Percentiles rank a stretch among this genome's conserved stretches.
phyloP scores from a whole-genome alignment of 768 basidiomycete species.

The Boletus rubescentipes region DNA sequence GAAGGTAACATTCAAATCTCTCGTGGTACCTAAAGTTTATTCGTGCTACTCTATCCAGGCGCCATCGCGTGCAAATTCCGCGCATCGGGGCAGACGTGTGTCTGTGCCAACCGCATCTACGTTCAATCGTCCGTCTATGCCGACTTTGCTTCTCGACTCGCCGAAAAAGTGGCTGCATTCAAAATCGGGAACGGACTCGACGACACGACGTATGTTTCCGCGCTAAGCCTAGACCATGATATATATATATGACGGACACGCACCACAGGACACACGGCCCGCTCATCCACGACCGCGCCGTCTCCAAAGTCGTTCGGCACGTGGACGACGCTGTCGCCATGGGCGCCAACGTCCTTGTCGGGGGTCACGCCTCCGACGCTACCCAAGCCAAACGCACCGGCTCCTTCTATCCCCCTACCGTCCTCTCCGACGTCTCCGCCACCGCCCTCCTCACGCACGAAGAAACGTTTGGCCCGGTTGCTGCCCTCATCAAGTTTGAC shows the following conservation, averaged over 20 bases:
- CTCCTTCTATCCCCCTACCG: slow-evolving; percentile 83
- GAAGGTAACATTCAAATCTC: slow-evolving; percentile 47
- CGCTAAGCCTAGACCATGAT: neutral
- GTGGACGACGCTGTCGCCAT: slow-evolving; percentile 82
- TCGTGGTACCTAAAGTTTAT: neutral
- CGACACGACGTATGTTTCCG: slow-evolving; percentile 59
- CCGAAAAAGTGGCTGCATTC: slow-evolving; percentile 78
- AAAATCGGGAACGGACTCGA: slow-evolving; percentile 89
- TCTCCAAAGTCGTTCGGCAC: slow-evolving; percentile 84
- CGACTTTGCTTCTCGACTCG: slow-evolving; percentile 85
- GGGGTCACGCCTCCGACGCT: slow-evolving; percentile 69
- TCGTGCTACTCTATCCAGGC: slow-evolving; percentile 38
- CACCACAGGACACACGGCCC: slow-evolving; percentile 84
- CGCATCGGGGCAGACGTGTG: slow-evolving; percentile 76
- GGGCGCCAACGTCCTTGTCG: slow-evolving; percentile 87
- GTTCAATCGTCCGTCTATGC: slow-evolving; percentile 92
- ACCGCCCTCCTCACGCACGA: slow-evolving; percentile 68
- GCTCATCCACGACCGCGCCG: slow-evolving; percentile 82
- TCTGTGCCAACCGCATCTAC: slow-evolving; percentile 89
- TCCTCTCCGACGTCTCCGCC: slow-evolving; percentile 79
- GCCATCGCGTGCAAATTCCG: slow-evolving; percentile 82
- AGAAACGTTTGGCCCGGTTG: slow-evolving; percentile 95
- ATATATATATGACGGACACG: neutral
- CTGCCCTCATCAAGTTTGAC: slow-evolving; percentile 84
- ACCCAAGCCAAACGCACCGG: slow-evolving; percentile 29